phyloP scores from a whole-genome alignment of 495 filamentous ascomycete genomes.

The Xylaria telfairii region DNA sequence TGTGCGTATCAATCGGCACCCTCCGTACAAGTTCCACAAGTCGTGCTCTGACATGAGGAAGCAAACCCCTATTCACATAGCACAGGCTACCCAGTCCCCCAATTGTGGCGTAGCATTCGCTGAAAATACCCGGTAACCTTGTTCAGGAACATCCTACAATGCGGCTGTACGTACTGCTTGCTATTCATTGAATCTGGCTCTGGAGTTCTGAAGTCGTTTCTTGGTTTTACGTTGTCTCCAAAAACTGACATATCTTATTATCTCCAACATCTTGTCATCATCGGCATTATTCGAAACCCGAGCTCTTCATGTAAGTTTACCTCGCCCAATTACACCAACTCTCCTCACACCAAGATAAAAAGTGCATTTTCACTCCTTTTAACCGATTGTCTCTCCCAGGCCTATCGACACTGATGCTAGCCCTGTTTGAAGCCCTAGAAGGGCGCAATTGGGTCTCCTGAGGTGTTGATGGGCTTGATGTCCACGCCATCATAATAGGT shows the following conservation, averaged over 20 bases:
- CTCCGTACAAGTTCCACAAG: not conserved
- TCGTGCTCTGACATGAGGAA: not conserved
- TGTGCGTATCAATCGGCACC: constrained; percentile 1
- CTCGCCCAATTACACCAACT: constrained; percentile 14
- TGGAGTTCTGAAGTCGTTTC: not conserved
- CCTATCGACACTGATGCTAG: constrained; percentile 20
- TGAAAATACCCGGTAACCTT: not conserved
- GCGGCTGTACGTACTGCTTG: not conserved
- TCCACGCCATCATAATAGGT: not conserved
- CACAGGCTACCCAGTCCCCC: not conserved
- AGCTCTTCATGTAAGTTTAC: constrained; percentile 7
- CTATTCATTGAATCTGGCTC: not conserved
- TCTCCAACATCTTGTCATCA: constrained; percentile 14
- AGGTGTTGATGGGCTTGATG: constrained; percentile 8
- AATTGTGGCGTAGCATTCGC: constrained; percentile 10
- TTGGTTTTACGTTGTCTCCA: not conserved
- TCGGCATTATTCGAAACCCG: constrained; percentile 2
- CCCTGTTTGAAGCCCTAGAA: constrained; percentile 15
- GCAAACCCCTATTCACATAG: not conserved
- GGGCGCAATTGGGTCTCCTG: constrained; percentile 5
- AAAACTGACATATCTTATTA: not conserved
- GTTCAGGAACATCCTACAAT: not conserved
- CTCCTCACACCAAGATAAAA: constrained; percentile 10
- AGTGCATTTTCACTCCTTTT: not conserved
- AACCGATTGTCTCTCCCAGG: not conserved